Evolutionary conservation across 176 grass and related monocot species (phyloP), one percentile per base, ranked within the genome.

Genomic region (Calamus simplicifolius): DNA sequence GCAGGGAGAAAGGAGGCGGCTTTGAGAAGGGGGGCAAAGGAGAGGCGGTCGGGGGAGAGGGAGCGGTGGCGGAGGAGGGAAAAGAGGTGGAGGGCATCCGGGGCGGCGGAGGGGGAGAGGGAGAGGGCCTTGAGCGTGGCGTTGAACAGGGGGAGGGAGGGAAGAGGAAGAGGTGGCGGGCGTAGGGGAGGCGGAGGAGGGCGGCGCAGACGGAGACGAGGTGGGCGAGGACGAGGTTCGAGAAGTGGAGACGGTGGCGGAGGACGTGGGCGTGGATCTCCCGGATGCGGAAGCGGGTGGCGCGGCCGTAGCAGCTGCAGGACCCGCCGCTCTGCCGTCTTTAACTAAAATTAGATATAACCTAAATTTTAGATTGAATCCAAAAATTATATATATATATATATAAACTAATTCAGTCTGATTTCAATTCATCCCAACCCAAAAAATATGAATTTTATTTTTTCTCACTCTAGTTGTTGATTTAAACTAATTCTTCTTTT

Each of bases 151-250:
- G 58, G 19, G 27, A 80, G 72, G 28, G 80, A 70, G 7, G 8
- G 50, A 52, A 54, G 69, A 58, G 69, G 69, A 49, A 70, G 76
- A 78, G 25, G 25, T 60, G 3, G 64, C 62, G 48, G 63, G 68
- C 0, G 29, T 30, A 68, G 12, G n/a, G 54, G 65, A 3, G 59
- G 55, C 4, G 77, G 68, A 4, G 59, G 51, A 21, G 72, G 30
- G 60, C 76, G 61, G 51, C 73, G 85, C 72, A 89, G 64, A 43
- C 75, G 80, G 27, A 87, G 79, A 67, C 8, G 50, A 77, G 68
- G 1, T 73, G 5, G 64, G 72, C 68, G 18, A 55, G 19, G 58
- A 73, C 59, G 48, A 70, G n/a, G 26, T 75, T 59, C 12, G 51
- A 62, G 31, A 26, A 27, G 50, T 54, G 58, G 56, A 76, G 73